Base-by-base conservation (phyloP, 768 basidiomycete genomes). In the Cubamyces sp. region DNA sequence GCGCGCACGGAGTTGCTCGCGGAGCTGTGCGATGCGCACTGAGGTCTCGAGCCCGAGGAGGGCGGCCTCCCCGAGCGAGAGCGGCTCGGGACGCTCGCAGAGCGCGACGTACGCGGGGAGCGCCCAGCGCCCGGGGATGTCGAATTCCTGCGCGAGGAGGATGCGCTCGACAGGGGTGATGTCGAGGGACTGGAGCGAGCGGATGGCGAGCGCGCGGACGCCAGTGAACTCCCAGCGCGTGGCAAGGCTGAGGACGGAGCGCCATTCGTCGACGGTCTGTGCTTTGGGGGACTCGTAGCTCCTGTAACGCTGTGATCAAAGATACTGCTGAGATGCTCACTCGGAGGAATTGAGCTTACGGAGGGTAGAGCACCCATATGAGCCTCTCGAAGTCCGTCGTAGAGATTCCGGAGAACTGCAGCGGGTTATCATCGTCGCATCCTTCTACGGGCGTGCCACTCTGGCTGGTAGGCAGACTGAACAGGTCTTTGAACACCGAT, bases 321-420 rank as follows among this genome's bases (percentile, higher is more conserved):
- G 21, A 46, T 55, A 25, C 30, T 16, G 16, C 15, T 14, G 6
- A 23, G 14, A 25, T 15, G 8, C 30, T 18, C 21, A 12, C 19
- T 45, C 19, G 2, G 15, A 16, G 9, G 0, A 43, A 5, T 15
- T n/a, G 15, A 0, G 68, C 75, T 47, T 50, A 87, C 87, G 79
- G 76, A 54, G 87, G 86, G 54, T 88, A 88, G 51, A 88, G 85
- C 0, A 87, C 79, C 83, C 82, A 87, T 0, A 86, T 71, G 48
- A 88, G 82, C 0, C 80, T 79, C 16, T 79, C 76, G 55, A 87
- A 85, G 21, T 86, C 84, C 5, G 75, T 73, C 0, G 77, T 74
- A 25, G 76, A 78, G 11, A 78, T 75, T 18, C 79, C 76, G 5
- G 79, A 74, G 1, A 88, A 72, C 3, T 59, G 34, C n/a, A 75